phyloP scores from a whole-genome alignment of 306 rosid genomes.

The Crotalaria pallida region DNA sequence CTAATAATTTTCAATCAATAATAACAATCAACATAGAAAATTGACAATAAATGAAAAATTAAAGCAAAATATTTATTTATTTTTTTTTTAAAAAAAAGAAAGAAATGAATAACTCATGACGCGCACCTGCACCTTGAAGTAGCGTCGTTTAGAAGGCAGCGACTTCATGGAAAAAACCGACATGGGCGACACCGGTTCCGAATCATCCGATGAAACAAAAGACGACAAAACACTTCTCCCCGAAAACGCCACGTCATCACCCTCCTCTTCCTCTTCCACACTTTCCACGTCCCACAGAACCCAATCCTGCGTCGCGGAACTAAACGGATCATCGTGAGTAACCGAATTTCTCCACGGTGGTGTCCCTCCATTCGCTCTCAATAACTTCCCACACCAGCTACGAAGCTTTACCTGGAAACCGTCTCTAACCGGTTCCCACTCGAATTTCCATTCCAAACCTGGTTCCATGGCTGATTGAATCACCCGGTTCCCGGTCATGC shows the following conservation, averaged over 20 bases:
- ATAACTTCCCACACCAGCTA: conserved; percentile 65
- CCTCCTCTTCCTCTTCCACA: conserved; percentile 11
- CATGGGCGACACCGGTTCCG: conserved; percentile 49
- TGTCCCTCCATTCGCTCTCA: conserved; percentile 72
- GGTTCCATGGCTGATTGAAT: conserved; percentile 25
- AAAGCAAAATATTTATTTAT: too few relatives aligned
- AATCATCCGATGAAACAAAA: conserved; percentile 38
- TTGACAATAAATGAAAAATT: not conserved
- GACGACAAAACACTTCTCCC: conserved; percentile 32
- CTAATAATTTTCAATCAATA: too few relatives aligned
- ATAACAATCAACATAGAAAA: too few relatives aligned
- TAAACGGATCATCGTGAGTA: conserved; percentile 55
- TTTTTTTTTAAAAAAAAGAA: not conserved
- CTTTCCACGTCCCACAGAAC: conserved; percentile 62
- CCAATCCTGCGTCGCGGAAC: conserved; percentile 48
- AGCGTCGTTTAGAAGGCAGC: conserved; percentile 2
- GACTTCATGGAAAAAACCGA: conserved; percentile 9
- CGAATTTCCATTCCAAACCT: conserved; percentile 25
- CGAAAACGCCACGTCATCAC: not conserved
- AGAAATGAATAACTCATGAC: not conserved
- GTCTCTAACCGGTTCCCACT: conserved; percentile 73
- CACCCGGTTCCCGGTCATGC: conserved; percentile 60
- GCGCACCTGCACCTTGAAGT: conserved; percentile 13
- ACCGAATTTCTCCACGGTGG: conserved; percentile 87
- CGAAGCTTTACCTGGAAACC: conserved; percentile 67